phyloP scores from a whole-genome alignment of 1,284 basidiomycete species.

The Cutaneotrichosporon sp. region DNA sequence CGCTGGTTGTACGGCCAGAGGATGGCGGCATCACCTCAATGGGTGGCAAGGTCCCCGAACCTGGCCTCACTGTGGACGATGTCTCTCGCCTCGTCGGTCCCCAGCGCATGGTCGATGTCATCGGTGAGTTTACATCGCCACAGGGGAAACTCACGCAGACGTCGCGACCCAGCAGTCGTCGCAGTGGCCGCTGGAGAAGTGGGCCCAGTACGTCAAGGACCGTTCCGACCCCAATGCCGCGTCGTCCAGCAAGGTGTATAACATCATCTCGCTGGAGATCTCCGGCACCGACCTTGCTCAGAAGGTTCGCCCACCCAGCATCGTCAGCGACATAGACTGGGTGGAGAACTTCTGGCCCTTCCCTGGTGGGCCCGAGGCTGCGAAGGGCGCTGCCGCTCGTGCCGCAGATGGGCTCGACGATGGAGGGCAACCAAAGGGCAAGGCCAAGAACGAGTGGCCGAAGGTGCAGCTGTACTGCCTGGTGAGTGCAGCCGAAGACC shows the following conservation, averaged over 20 bases:
- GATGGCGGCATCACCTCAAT: slow-evolving; percentile 48
- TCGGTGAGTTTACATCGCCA: no score
- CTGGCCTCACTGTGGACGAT: slow-evolving; percentile 58
- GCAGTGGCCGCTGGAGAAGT: slow-evolving; percentile 82
- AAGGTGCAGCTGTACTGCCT: slow-evolving; percentile 96
- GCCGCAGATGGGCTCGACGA: slow-evolving; percentile 1
- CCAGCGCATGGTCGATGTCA: slow-evolving; percentile 79
- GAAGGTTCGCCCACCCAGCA: slow-evolving; percentile 74
- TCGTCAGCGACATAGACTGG: slow-evolving; percentile 93
- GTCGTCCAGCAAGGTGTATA: slow-evolving; percentile 66
- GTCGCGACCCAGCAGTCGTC: slow-evolving; percentile 78
- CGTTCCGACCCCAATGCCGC: slow-evolving; percentile 18
- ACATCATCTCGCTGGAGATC: slow-evolving; percentile 86
- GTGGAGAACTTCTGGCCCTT: slow-evolving; percentile 89
- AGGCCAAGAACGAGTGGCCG: slow-evolving; percentile 61
- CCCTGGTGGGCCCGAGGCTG: slow-evolving; percentile 28
- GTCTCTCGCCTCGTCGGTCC: slow-evolving; percentile 78
- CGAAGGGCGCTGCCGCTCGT: slow-evolving; percentile 10
- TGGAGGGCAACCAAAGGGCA: slow-evolving; percentile 7
- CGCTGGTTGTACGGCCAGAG: slow-evolving; percentile 41
- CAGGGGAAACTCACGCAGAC: slow-evolving; percentile 57
- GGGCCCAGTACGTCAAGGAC: slow-evolving; percentile 78
- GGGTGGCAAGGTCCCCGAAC: slow-evolving; percentile 48
- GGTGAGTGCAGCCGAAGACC: no score
- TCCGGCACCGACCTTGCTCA: slow-evolving; percentile 73